Conservation (phyloP, 179 eudicot species). For the Beta lomatogona region DNA sequence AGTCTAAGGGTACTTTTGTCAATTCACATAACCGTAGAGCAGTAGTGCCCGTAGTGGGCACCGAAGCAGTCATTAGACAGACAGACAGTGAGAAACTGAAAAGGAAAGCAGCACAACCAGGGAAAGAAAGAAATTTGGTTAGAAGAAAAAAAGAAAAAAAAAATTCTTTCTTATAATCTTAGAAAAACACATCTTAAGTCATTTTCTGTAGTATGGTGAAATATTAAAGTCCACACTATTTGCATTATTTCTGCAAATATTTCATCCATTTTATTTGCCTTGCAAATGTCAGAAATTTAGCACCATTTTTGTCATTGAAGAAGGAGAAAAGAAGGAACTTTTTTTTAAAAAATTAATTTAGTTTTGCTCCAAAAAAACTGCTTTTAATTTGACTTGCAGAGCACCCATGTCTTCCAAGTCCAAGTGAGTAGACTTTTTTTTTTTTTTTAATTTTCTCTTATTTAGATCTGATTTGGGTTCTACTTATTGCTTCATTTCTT, state of each 20-base stretch:
- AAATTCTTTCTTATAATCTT: not conserved
- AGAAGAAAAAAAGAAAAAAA: not conserved
- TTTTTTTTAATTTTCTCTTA: not conserved
- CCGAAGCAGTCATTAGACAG: constrained; percentile 21
- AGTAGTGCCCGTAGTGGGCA: constrained; percentile 14
- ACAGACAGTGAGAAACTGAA: constrained; percentile 18
- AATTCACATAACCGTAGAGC: not conserved
- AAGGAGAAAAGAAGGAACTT: no score
- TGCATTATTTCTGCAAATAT: not conserved
- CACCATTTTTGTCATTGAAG: not conserved
- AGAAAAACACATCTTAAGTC: constrained; percentile 11
- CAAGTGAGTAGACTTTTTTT: constrained; percentile 46
- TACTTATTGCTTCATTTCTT: no score
- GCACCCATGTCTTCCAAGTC: constrained; percentile 55
- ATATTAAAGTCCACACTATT: not conserved
- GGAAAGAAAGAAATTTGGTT: no score
- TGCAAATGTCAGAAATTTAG: constrained; percentile 28
- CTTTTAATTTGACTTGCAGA: constrained; percentile 27
- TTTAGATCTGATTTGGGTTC: constrained; percentile 45
- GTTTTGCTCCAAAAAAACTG: not conserved
- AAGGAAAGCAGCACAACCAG: not conserved
- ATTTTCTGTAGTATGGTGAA: not conserved
- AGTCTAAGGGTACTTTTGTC: constrained; percentile 19
- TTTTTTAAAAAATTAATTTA: not conserved
- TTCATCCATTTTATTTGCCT: not conserved